These are phyloP conservation scores for Salvia rosmarinus DNA, from an alignment of 257 asterid species.

Conservation along the genomic window DNA sequence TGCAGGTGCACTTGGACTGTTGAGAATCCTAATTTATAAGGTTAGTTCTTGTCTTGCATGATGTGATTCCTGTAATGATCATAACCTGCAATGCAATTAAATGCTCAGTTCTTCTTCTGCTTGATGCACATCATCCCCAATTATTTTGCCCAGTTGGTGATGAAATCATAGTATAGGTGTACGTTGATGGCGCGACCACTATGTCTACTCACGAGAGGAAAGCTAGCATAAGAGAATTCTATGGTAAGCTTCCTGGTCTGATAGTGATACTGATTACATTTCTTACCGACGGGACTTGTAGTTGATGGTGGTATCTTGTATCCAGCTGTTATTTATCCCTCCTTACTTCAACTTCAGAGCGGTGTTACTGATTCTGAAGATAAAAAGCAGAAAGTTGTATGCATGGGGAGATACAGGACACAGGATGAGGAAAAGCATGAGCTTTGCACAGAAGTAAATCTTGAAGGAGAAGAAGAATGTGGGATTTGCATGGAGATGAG, in stretches of 20 bases:
- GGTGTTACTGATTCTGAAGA: constrained; percentile 84
- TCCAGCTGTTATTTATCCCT: constrained; percentile 92
- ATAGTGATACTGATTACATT: not conserved
- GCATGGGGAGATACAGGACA: constrained; percentile 72
- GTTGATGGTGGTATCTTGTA: constrained; percentile 36
- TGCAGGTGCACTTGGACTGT: constrained; percentile 88
- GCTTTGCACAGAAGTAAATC: constrained; percentile 57
- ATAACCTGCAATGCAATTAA: not conserved
- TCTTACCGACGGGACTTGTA: not conserved
- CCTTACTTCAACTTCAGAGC: constrained; percentile 76
- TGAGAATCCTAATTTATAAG: constrained; percentile 88
- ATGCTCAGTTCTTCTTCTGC: constrained; percentile 5
- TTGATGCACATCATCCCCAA: constrained; percentile 16
- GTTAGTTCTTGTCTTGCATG: constrained; percentile 34
- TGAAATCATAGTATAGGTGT: constrained; percentile 55
- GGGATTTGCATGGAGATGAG: constrained; percentile 91
- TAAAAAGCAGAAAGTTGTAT: constrained; percentile 66
- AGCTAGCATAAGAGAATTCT: constrained; percentile 89
- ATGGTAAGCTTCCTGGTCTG: constrained; percentile 51
- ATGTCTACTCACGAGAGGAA: constrained; percentile 93
- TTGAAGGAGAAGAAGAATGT: constrained; percentile 90
- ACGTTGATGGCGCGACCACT: constrained; percentile 90
- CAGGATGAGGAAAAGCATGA: constrained; percentile 61
- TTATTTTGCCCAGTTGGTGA: constrained; percentile 16
- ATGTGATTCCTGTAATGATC: not conserved